Conservation (phyloP, 257 asterid species). For the Petunia axillaris region DNA sequence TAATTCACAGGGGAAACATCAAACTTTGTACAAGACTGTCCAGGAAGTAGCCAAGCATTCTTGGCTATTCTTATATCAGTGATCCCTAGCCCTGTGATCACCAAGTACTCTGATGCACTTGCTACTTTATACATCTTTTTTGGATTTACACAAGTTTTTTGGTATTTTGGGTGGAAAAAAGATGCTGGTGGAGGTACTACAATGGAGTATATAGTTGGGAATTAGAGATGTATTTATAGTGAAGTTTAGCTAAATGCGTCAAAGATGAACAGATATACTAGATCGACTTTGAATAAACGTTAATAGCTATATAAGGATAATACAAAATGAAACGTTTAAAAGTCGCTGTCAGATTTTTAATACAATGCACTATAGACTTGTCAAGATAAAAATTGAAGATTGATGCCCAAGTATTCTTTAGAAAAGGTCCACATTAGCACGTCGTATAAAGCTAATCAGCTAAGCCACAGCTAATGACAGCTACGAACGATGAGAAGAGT, state of each 20-base stretch:
- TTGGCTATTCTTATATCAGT: conserved; percentile 49
- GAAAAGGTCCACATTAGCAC: neutral
- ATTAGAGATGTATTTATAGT: neutral
- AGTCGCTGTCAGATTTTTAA: no score
- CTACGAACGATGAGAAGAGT: no score
- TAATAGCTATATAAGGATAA: no score
- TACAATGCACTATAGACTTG: neutral
- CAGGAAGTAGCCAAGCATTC: conserved; percentile 67
- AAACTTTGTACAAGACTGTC: conserved; percentile 46
- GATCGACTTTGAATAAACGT: no score
- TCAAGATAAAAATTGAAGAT: neutral
- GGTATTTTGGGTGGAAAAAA: neutral
- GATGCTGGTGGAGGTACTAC: neutral
- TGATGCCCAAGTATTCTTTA: neutral
- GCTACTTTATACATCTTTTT: conserved; percentile 55
- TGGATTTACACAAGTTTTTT: neutral
- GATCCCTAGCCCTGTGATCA: conserved; percentile 60
- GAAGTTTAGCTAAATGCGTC: conserved; percentile 1
- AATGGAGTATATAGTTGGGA: neutral
- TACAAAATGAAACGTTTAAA: no score
- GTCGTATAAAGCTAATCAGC: no score
- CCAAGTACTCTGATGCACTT: conserved; percentile 69
- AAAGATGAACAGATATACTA: neutral
- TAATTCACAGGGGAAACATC: conserved; percentile 71
- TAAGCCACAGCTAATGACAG: no score